phyloP scores from a whole-genome alignment of 345 rosid species.

The Salix suchowensis region DNA sequence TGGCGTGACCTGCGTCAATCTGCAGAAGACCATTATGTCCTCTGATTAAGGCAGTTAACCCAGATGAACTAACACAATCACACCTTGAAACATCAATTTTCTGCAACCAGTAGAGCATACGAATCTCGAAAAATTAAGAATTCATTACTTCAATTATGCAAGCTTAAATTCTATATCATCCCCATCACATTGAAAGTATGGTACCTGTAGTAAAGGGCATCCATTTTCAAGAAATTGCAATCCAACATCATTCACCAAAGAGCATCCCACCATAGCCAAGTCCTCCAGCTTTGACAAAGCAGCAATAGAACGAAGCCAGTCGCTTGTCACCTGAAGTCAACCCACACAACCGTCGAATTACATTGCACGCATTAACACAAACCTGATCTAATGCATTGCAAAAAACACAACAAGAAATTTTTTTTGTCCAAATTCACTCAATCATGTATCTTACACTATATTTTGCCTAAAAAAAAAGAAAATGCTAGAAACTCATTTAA shows the following conservation, averaged over 20 bases:
- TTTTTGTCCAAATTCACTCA: not conserved
- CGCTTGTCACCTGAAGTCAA: conserved; percentile 60
- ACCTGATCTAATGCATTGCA: not conserved
- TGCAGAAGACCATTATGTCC: conserved; percentile 55
- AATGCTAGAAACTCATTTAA: not conserved
- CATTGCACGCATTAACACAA: conserved; percentile 2
- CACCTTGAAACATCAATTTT: conserved; percentile 76
- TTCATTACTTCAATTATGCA: not conserved
- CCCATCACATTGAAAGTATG: not conserved
- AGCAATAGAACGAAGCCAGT: conserved; percentile 62
- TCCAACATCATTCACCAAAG: conserved; percentile 62
- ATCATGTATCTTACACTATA: not conserved
- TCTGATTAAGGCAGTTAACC: conserved; percentile 46
- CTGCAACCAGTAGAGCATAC: conserved; percentile 27
- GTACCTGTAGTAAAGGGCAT: conserved; percentile 68
- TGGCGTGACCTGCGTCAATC: conserved; percentile 58
- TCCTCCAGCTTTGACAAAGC: conserved; percentile 55
- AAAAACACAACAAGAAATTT: not conserved
- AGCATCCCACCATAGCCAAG: conserved; percentile 55
- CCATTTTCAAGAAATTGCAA: conserved; percentile 51
- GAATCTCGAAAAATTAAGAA: not conserved
- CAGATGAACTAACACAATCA: conserved; percentile 48
- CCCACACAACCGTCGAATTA: conserved; percentile 8
- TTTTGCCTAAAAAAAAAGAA: not conserved
- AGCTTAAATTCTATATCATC: not conserved